Conservation (phyloP, 371 early-diverging fungal species). For the Rhizopus arrhizus region DNA sequence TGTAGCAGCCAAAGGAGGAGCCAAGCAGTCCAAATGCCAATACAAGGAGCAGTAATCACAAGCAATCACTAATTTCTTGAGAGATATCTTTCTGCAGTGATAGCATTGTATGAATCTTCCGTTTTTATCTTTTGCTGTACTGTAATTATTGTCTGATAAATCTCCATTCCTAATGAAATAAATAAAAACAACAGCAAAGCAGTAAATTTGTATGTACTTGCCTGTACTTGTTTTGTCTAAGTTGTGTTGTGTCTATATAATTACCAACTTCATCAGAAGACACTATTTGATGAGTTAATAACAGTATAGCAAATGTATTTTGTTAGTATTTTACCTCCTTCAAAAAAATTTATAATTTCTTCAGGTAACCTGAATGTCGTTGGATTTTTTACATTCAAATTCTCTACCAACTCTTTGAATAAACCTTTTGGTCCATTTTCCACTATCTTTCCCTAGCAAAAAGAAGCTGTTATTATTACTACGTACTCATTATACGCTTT, state of each 20-base stretch:
- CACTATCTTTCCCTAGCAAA: neutral
- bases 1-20: slow-evolving; percentile 68
- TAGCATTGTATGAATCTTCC: slow-evolving; percentile 63
- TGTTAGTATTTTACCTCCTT: slow-evolving; percentile 48
- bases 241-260: slow-evolving; percentile 51
- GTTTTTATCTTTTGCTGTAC: slow-evolving; percentile 51
- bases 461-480: slow-evolving; percentile 25
- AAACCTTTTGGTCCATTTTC: slow-evolving; percentile 17
- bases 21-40: slow-evolving; percentile 90
- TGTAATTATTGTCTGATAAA: slow-evolving; percentile 51
- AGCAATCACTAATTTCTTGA: slow-evolving; percentile 59
- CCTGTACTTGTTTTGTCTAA: slow-evolving; percentile 43
- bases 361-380: slow-evolving; percentile 46
- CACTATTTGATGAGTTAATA: slow-evolving; percentile 29
- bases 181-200: no score
- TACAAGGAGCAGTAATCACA: slow-evolving; percentile 82
- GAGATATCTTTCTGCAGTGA: slow-evolving; percentile 61
- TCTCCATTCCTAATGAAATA: slow-evolving; percentile 32
- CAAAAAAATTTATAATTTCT: slow-evolving; percentile 51
- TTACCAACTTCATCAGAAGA: slow-evolving; percentile 60
- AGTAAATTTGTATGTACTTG: slow-evolving; percentile 2
- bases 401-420: slow-evolving; percentile 46
- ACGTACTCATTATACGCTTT: neutral
- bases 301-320: no score
- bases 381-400: slow-evolving; percentile 50